Evolutionary conservation across 768 basidiomycete genomes (phyloP).

Genomic region (Suillus occidentalis): DNA sequence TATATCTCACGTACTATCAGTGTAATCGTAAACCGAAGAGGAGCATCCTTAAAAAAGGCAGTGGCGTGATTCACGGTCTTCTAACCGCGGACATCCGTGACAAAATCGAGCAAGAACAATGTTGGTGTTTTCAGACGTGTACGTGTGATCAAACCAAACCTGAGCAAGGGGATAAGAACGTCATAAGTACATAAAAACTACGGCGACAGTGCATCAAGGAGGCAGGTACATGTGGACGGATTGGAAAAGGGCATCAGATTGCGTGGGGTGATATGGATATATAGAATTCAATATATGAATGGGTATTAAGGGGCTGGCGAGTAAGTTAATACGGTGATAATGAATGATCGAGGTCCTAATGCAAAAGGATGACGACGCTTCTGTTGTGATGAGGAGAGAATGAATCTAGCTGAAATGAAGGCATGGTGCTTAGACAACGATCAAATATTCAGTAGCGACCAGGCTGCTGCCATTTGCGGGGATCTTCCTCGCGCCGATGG

Average conservation of each 20-base stretch:
- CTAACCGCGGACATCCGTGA: conserved; percentile 33
- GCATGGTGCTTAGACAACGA: conserved; percentile 27
- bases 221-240: conserved; percentile 22
- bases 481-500: conserved; percentile 49
- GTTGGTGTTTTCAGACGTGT: not conserved
- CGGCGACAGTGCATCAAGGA: conserved; percentile 24
- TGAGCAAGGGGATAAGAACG: conserved; percentile 9
- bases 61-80: conserved; percentile 3
- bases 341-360: conserved; percentile 40
- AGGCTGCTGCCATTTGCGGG: conserved; percentile 48
- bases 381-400: conserved; percentile 22
- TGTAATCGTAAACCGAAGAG: conserved; percentile 1
- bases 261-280: conserved; percentile 28
- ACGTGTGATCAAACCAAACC: conserved; percentile 5
- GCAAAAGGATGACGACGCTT: conserved; percentile 34
- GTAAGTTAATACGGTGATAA: conserved; percentile 35
- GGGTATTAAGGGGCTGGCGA: conserved; percentile 36
- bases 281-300: conserved; percentile 33
- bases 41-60: not conserved
- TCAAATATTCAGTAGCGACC: conserved; percentile 44
- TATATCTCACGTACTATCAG: not conserved
- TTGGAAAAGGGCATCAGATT: conserved; percentile 22
- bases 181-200: conserved; percentile 31
- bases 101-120: conserved; percentile 5
- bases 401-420: conserved; percentile 36